Evolutionary conservation across 192 early-diverging fungal species (phyloP).

Genomic region (Anaeromyces robustus): DNA sequence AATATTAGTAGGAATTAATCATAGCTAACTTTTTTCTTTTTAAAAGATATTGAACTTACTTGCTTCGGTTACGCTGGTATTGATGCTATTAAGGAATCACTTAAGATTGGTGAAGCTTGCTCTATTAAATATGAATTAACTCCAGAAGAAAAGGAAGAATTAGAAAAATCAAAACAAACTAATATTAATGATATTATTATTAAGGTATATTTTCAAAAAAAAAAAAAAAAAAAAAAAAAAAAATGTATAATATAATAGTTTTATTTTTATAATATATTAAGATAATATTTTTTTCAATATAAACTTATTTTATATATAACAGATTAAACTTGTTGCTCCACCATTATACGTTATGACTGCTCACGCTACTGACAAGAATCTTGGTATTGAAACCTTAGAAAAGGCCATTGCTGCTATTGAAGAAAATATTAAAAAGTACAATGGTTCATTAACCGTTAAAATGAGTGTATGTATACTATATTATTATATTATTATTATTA

Average conservation of each 20-base stretch:
- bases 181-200: slow-evolving; percentile 56
- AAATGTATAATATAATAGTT: too few species aligned
- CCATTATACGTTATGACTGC: slow-evolving; percentile 88
- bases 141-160: neutral
- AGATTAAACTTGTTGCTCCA: slow-evolving; percentile 77
- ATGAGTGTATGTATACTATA: slow-evolving; percentile 68
- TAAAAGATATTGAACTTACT: slow-evolving; percentile 72
- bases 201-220: too few species aligned
- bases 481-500: too few species aligned
- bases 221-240: too few species aligned
- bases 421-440: slow-evolving; percentile 52
- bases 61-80: slow-evolving; percentile 92
- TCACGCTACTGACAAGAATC: slow-evolving; percentile 63
- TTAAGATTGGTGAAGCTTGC: slow-evolving; percentile 68
- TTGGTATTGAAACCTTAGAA: slow-evolving; percentile 77
- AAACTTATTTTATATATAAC: slow-evolving; percentile 35
- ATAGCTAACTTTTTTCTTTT: neutral
- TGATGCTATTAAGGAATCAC: slow-evolving; percentile 81
- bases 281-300: slow-evolving; percentile 36
- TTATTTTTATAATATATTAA: too few species aligned
- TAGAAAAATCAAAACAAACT: neutral
- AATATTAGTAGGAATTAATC: too few species aligned
- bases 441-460: slow-evolving; percentile 61
- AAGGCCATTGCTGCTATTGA: slow-evolving; percentile 69
- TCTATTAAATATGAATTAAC: slow-evolving; percentile 13